Percentiles rank a stretch among this genome's conserved stretches.
Evolutionary conservation across 1,139 yeast species (phyloP).

Genomic region (Pichia sp.): DNA sequence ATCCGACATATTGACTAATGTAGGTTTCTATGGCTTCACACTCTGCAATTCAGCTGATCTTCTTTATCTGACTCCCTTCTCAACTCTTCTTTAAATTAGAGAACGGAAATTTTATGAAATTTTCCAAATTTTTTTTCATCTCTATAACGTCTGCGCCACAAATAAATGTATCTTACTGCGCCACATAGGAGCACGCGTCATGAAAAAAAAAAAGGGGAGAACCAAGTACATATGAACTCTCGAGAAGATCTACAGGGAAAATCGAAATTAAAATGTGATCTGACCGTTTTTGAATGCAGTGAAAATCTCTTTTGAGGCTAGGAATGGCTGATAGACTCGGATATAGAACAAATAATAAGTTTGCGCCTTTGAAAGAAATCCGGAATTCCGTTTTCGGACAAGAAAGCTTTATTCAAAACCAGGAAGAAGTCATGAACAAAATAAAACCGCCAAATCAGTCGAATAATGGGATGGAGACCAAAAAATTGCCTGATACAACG

Average conservation of each 20-base stretch:
- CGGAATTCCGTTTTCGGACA: background rate
- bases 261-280: background rate
- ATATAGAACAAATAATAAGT: background rate
- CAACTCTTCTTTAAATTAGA: background rate
- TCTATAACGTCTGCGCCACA: background rate
- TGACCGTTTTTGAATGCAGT: background rate
- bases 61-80: too few relatives aligned
- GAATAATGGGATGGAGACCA: background rate
- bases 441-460: background rate
- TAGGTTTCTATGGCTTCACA: too few relatives aligned
- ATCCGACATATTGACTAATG: slow-evolving; percentile 10
- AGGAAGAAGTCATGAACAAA: background rate
- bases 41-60: too few relatives aligned
- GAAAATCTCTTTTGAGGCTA: background rate
- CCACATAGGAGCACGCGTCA: background rate
- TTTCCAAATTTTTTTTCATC: background rate
- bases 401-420: background rate
- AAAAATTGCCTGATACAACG: slow-evolving; percentile 46
- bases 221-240: background rate
- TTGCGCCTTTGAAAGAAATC: slow-evolving; percentile 1
- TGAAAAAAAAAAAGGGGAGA: background rate
- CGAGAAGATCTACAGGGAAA: background rate
- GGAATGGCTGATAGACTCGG: background rate
- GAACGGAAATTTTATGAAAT: background rate
- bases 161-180: background rate